Evolutionary conservation across 345 rosid genomes (phyloP).

Genomic region (Euclidium syriacum): DNA sequence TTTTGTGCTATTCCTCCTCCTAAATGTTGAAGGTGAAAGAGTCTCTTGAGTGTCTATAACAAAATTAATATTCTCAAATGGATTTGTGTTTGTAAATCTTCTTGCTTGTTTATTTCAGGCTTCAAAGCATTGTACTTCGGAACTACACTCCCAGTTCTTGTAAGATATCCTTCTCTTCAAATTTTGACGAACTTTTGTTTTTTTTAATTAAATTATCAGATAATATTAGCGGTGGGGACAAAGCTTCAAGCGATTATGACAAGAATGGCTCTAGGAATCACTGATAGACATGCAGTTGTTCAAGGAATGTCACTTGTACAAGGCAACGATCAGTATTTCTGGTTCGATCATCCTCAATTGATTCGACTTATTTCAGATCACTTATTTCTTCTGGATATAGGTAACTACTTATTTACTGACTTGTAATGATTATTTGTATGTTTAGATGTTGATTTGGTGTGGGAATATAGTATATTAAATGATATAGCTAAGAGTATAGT

Average conservation of each 20-base stretch:
- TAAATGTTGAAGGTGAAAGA: conserved; percentile 71
- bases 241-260: conserved; percentile 80
- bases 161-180: conserved; percentile 40
- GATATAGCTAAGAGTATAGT: too few species aligned
- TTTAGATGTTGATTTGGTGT: too few species aligned
- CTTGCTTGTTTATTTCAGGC: conserved; percentile 41
- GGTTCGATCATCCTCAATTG: conserved; percentile 74
- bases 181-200: too few species aligned
- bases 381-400: conserved; percentile 95
- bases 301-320: conserved; percentile 97
- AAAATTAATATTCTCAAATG: background rate
- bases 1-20: conserved; percentile 76
- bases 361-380: conserved; percentile 94
- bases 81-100: conserved; percentile 1
- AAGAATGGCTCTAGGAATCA: conserved; percentile 79
- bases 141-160: conserved; percentile 63
- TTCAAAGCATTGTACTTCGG: conserved; percentile 73
- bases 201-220: conserved; percentile 48
- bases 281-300: conserved; percentile 81
- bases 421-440: too few species aligned
- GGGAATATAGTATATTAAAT: too few species aligned
- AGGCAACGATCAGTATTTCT: conserved; percentile 83
- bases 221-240: conserved; percentile 86
- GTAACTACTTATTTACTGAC: conserved; percentile 47
- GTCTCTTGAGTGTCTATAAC: background rate